A percentile compares a stretch with the other conserved stretches of the same genome.
Evolutionary conservation across 306 rosid genomes (phyloP).

Genomic region (Vigna nakashimae): DNA sequence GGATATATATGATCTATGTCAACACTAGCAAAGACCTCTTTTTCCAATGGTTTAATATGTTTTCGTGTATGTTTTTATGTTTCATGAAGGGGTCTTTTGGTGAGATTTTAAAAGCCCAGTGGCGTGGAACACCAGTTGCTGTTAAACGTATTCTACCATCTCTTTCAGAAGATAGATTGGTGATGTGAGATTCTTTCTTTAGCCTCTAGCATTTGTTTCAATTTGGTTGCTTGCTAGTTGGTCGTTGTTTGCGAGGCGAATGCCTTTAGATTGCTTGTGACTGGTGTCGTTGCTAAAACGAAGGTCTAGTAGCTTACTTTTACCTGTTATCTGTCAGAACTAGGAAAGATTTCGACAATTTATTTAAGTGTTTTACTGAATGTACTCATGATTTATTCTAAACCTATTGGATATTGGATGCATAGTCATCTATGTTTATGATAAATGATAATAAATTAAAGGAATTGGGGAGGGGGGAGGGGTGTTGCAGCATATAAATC

Average conservation of each 20-base stretch:
- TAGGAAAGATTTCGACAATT: slow-evolving; percentile 28
- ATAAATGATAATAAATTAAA: slow-evolving; percentile 21
- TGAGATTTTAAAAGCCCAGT: slow-evolving; percentile 88
- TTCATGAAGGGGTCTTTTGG: slow-evolving; percentile 92
- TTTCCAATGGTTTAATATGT: slow-evolving; percentile 15
- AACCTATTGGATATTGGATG: slow-evolving; percentile 6
- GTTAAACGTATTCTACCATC: slow-evolving; percentile 97
- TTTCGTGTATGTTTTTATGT: slow-evolving; percentile 38
- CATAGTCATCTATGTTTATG: slow-evolving; percentile 27
- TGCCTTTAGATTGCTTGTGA: slow-evolving; percentile 26
- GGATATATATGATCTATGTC: too few relatives aligned
- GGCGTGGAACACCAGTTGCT: slow-evolving; percentile 99
- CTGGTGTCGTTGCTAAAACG: slow-evolving; percentile 27
- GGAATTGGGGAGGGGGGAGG: background rate
- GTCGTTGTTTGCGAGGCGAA: slow-evolving; percentile 7
- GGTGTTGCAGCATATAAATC: slow-evolving; percentile 24
- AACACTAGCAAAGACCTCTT: background rate
- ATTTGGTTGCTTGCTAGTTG: slow-evolving; percentile 24
- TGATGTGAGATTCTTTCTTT: slow-evolving; percentile 72
- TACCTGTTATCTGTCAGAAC: slow-evolving; percentile 11
- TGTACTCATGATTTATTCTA: slow-evolving; percentile 14
- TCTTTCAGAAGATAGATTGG: slow-evolving; percentile 94
- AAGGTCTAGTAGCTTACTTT: slow-evolving; percentile 5
- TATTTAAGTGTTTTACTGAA: slow-evolving; percentile 19
- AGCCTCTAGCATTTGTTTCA: slow-evolving; percentile 15